Base-by-base conservation (phyloP, 192 early-diverging fungal genomes). In the Backusella parvicylindrica region DNA sequence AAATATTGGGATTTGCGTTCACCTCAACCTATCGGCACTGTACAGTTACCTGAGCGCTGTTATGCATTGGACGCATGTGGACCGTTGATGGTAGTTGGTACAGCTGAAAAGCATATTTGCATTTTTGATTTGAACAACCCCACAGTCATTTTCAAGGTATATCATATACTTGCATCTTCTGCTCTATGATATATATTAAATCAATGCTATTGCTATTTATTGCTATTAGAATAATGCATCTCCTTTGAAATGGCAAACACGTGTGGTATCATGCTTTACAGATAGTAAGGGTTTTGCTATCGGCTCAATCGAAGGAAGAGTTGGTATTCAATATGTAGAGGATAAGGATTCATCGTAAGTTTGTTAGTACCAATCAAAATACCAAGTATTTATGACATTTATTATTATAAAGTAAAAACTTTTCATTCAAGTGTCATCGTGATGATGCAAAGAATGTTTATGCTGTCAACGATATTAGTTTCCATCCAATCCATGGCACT, bases 391-490 rank as follows among this genome's bases (percentile, higher is more conserved):
- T 3, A 38, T 60, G 9, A 63, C 28, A 41, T 77, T 65, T 3
- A 38, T 60, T 15, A 63, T 33, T n/a, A 41, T 64, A 68, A 50
- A 92, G 86, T 50, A 75, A 85, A 32, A 93, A 96, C 81, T 94
- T 99, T 83, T 92, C 95, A 36, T 96, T 94, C 90, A 96, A 95
- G 75, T 99, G 97, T 81, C 97, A 99, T 82, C 91, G 97, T 56
- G 91, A 91, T 36, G 85, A 86, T 28, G 86, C 87, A 63, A 83
- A 82, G 70, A 79, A 81, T 23, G 89, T 93, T 9, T 93, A 87
- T 75, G 72, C 91, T 23, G 91, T 95, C 65, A 94, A 93, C 76
- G 81, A 81, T 15, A 85, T 88, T 36, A 90, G 90, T 68, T 93
- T 97, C 81, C 92, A 96, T 78, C 95, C 95, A 2, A 36, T 83